Percentiles rank a stretch among this genome's conserved stretches.
Conservation (phyloP, 306 rosid genomes). For the Arachis stenosperma region DNA sequence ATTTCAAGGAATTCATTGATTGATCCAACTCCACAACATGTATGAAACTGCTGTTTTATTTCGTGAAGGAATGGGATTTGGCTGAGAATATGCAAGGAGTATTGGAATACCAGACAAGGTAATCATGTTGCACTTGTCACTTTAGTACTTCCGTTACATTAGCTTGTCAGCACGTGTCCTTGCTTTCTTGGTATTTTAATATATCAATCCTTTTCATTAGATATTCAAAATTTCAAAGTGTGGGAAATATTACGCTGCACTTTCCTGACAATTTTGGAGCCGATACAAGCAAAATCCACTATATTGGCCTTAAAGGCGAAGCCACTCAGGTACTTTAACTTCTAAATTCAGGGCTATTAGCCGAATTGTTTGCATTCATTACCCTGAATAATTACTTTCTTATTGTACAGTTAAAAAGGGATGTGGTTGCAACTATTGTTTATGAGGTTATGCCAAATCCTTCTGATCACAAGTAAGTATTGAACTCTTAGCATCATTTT, state of each 20-base stretch:
- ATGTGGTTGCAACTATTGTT: conserved; percentile 85
- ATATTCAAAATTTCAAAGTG: conserved; percentile 93
- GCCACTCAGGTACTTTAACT: conserved; percentile 82
- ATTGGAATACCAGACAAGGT: conserved; percentile 97
- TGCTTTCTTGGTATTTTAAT: conserved; percentile 28
- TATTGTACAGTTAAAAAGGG: conserved; percentile 79
- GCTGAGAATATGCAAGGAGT: conserved; percentile 93
- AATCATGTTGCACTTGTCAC: conserved; percentile 39
- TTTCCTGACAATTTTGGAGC: conserved; percentile 91
- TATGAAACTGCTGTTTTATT: conserved; percentile 35
- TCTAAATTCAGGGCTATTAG: conserved; percentile 17
- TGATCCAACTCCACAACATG: conserved; percentile 32
- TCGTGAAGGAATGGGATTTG: conserved; percentile 93
- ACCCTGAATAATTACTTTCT: conserved; percentile 19
- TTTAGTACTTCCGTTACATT: conserved; percentile 20
- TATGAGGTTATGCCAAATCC: conserved; percentile 96
- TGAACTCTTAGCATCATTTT: conserved; percentile 11
- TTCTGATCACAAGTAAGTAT: conserved; percentile 94
- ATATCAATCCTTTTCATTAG: conserved; percentile 45
- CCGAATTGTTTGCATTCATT: conserved; percentile 31
- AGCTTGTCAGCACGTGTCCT: conserved; percentile 4
- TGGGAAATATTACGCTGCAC: conserved; percentile 89
- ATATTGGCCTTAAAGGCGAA: conserved; percentile 97
- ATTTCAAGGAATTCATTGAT: conserved; percentile 40
- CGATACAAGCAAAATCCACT: conserved; percentile 78